Conservation (phyloP, 768 basidiomycete genomes). For the Paxillus rubicundulus region DNA sequence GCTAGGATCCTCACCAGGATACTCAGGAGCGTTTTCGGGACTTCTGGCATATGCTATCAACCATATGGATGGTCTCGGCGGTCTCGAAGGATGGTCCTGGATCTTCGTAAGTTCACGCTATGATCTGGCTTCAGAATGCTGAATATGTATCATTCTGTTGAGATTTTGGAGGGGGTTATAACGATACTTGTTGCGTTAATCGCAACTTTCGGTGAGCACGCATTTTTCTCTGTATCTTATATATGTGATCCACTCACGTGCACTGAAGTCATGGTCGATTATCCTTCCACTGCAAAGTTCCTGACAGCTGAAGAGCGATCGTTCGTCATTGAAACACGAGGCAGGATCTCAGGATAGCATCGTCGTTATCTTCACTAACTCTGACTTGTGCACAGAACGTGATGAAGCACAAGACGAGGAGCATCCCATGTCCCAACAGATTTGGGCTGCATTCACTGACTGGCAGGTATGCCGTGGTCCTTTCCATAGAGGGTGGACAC, state of each 20-base stretch:
- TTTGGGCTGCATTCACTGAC: slow-evolving; percentile 51
- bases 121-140: background rate
- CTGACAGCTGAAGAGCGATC: slow-evolving; percentile 60
- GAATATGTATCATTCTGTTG: slow-evolving; percentile 6
- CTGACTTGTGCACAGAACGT: slow-evolving; percentile 52
- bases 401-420: slow-evolving; percentile 58
- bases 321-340: slow-evolving; percentile 54
- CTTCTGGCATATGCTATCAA: slow-evolving; percentile 55
- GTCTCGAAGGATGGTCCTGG: slow-evolving; percentile 64
- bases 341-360: slow-evolving; percentile 27
- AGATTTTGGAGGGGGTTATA: slow-evolving; percentile 47
- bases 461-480: slow-evolving; percentile 50
- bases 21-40: slow-evolving; percentile 53
- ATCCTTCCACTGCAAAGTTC: slow-evolving; percentile 56
- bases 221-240: background rate
- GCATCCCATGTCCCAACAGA: slow-evolving; percentile 49
- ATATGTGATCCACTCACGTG: background rate
- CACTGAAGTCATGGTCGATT: slow-evolving; percentile 56
- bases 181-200: slow-evolving; percentile 55
- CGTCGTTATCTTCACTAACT: background rate
- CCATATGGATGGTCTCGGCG: slow-evolving; percentile 46
- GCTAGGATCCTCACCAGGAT: background rate
- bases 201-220: slow-evolving; percentile 43
- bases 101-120: slow-evolving; percentile 48
- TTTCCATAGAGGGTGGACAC: no score